Percentiles rank a stretch among this genome's conserved stretches.
phyloP scores from a whole-genome alignment of 208 protist genomes.

The Leishmania braziliensis region DNA sequence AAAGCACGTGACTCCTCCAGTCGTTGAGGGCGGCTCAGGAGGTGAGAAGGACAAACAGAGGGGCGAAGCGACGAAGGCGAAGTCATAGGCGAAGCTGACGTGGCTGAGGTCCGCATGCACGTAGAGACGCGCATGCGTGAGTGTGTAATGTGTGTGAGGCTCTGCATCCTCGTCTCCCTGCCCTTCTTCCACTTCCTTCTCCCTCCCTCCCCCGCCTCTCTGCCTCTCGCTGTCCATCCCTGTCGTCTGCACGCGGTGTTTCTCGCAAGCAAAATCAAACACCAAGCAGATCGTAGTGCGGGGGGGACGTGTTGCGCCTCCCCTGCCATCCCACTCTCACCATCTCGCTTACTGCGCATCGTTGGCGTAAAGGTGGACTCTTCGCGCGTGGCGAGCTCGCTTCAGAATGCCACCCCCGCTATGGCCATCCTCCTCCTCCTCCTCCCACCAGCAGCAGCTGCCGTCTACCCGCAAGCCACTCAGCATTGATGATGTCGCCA shows the following conservation, averaged over 20 bases:
- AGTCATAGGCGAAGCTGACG: background rate
- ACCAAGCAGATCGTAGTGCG: background rate
- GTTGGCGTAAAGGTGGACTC: background rate
- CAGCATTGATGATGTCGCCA: conserved; percentile 63
- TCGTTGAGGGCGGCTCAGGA: background rate
- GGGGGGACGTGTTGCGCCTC: background rate
- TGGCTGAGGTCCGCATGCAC: background rate
- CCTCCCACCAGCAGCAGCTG: background rate
- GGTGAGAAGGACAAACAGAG: background rate
- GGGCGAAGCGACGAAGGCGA: background rate
- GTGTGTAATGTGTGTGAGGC: background rate
- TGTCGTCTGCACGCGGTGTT: background rate
- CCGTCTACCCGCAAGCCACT: conserved; percentile 30
- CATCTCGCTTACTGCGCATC: background rate
- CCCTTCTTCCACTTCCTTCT: background rate
- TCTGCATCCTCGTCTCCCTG: background rate
- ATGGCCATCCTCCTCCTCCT: background rate
- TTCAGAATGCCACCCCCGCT: background rate
- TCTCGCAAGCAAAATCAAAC: background rate
- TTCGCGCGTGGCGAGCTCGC: background rate
- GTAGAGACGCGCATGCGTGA: background rate
- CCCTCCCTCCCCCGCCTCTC: background rate
- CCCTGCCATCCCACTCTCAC: background rate
- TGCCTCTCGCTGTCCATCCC: background rate
- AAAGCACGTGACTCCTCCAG: background rate